Evolutionary conservation across 2,329 filamentous ascomycete genomes (phyloP).

Genomic region (Acephala macrosclerotiorum): DNA sequence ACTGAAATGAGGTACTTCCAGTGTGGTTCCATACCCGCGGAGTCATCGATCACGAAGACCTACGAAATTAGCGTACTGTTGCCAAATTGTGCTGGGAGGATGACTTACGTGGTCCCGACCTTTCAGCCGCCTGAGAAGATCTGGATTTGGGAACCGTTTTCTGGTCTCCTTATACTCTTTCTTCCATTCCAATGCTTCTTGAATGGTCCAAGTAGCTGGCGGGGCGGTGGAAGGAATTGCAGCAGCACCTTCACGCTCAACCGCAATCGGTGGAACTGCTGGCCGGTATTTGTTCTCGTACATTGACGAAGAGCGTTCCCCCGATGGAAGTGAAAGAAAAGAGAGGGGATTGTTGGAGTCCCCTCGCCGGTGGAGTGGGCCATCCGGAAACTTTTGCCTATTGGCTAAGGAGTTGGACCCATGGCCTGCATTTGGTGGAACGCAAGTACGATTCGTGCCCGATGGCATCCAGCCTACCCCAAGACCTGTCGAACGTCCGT

Average conservation of each 20-base stretch:
- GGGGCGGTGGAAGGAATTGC: not conserved
- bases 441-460: not conserved
- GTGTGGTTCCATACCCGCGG: conserved; percentile 15
- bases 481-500: not conserved
- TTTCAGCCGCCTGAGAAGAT: conserved; percentile 15
- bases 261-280: not conserved
- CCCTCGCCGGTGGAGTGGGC: not conserved
- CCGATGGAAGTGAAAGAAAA: not conserved
- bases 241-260: not conserved
- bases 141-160: not conserved
- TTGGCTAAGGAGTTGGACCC: not conserved
- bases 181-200: conserved; percentile 24
- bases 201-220: not conserved
- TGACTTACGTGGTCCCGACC: conserved; percentile 20
- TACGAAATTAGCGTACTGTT: conserved; percentile 10
- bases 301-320: not conserved
- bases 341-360: not conserved
- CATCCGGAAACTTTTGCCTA: too few species aligned
- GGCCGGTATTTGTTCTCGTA: too few species aligned
- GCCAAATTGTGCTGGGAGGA: not conserved
- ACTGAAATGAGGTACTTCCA: conserved; percentile 21
- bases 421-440: not conserved
- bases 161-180: conserved; percentile 14
- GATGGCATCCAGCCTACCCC: too few species aligned
- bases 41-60: conserved; percentile 31